phyloP scores from a whole-genome alignment of 73 alveolate genomes.

The Symbiodinium pilosum region DNA sequence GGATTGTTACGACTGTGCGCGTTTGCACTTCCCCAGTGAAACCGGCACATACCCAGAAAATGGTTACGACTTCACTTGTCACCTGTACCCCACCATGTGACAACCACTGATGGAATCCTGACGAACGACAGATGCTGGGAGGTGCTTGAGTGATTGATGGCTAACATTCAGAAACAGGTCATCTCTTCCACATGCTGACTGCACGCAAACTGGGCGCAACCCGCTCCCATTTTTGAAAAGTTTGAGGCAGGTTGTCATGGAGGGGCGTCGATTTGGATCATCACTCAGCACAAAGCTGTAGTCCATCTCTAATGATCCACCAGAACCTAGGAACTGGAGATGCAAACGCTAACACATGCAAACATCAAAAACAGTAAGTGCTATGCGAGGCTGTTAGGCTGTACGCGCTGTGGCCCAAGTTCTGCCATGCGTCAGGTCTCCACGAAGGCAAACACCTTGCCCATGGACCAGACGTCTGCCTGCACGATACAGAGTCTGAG shows the following conservation, averaged over 20 bases:
- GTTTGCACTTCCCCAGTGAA: too few relatives aligned
- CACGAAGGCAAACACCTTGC: slow-evolving; percentile 48
- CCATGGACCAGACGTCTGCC: slow-evolving; percentile 90
- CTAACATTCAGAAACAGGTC: neutral
- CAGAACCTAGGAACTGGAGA: neutral
- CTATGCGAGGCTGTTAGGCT: neutral
- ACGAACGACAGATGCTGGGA: too few relatives aligned
- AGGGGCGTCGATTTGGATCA: slow-evolving; percentile 37
- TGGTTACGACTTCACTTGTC: too few relatives aligned
- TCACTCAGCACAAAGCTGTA: slow-evolving; percentile 21
- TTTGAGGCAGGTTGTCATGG: neutral
- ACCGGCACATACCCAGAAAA: too few relatives aligned
- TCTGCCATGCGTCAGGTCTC: slow-evolving; percentile 10
- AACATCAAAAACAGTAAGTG: neutral
- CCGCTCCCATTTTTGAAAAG: neutral
- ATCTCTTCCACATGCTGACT: neutral
- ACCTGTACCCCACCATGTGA: too few relatives aligned
- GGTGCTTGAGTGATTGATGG: too few relatives aligned
- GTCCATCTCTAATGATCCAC: slow-evolving; percentile 6
- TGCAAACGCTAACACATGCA: neutral
- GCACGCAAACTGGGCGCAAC: neutral
- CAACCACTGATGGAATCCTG: too few relatives aligned
- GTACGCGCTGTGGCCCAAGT: neutral
- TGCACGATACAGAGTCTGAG: neutral
- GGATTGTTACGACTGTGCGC: too few relatives aligned